Conservation (phyloP, 2,329 filamentous ascomycete genomes). For the Bisporella sp. region DNA sequence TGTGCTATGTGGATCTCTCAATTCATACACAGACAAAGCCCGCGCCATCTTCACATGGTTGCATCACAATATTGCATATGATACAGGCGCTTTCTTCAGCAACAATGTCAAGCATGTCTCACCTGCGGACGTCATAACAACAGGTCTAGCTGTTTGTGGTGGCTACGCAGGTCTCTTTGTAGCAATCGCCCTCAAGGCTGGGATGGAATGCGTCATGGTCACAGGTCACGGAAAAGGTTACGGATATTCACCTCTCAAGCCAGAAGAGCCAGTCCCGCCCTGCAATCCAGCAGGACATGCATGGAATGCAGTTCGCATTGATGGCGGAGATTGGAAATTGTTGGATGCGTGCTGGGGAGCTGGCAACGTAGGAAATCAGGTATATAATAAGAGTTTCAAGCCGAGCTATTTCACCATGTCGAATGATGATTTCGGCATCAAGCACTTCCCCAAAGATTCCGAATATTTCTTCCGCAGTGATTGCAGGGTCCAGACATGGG, state of each 20-base stretch:
- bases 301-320: constrained; percentile 89
- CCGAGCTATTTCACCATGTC: constrained; percentile 50
- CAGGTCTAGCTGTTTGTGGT: constrained; percentile 81
- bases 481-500: constrained; percentile 63
- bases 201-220: constrained; percentile 70
- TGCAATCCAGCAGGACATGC: constrained; percentile 63
- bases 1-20: constrained; percentile 71
- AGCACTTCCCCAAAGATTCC: constrained; percentile 69
- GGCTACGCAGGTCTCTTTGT: constrained; percentile 83
- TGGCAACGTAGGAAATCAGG: constrained; percentile 51
- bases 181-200: constrained; percentile 69
- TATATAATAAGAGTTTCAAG: constrained; percentile 63
- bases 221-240: constrained; percentile 82
- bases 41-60: constrained; percentile 91
- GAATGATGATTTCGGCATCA: constrained; percentile 76
- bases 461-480: constrained; percentile 69
- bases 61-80: constrained; percentile 88
- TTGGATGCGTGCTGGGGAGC: constrained; percentile 92
- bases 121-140: constrained; percentile 65
- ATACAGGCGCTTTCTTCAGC: constrained; percentile 71
- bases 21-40: constrained; percentile 82
- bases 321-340: constrained; percentile 84
- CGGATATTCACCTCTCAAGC: constrained; percentile 56
- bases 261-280: constrained; percentile 59
- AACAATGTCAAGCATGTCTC: constrained; percentile 59